Evolutionary conservation across 192 early-diverging fungal species (phyloP), one percentile per base, ranked within the genome.

Genomic region (Pilobolus umbonatus): DNA sequence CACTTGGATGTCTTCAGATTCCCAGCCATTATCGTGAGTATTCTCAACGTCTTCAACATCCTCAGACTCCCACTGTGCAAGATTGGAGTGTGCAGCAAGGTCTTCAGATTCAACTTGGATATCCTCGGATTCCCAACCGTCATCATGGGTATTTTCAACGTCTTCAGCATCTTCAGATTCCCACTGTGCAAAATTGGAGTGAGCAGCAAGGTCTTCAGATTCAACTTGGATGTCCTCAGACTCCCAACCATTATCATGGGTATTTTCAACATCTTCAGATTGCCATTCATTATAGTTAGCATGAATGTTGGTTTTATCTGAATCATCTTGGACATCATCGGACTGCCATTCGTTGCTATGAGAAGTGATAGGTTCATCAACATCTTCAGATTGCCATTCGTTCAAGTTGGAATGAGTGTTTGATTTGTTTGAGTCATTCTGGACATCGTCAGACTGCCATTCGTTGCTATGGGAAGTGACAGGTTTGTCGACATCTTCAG

Each of bases 311-410:
- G 34, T 35, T 35, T 35, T 35, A 11, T 35, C n/a, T n/a, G n/a
- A n/a, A n/a, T n/a, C n/a, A n/a, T n/a, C n/a, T n/a, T 49, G 5
- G 5, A 49, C 24, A n/a, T 53, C 51, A 25, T 38, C 11, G 9
- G 52, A 38, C 12, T 54, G 52, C 52, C 52, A 54, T 15, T 38
- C 32, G 11, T 0, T 30, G 2, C 36, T 32, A 22, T 50, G 6
- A 0, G 31, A 12, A 34, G 8, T 29, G 21, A 1, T 22, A 25
- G 44, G 19, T 1, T 52, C 14, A 38, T 54, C 34, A 2, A 54
- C 5, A 24, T 54, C 52, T 6, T 54, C 22, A 25, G 34, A 38
- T 2, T 54, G 34, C 52, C 52, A 54, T 54, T 54, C 52, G 15
- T 4, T 19, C 12, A 24, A 31, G 9, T 54, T 25, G 19, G 22